These are phyloP conservation scores for Phytophthora multivora DNA, from an alignment of 352 stramenopile species.

Conservation along the genomic window DNA sequence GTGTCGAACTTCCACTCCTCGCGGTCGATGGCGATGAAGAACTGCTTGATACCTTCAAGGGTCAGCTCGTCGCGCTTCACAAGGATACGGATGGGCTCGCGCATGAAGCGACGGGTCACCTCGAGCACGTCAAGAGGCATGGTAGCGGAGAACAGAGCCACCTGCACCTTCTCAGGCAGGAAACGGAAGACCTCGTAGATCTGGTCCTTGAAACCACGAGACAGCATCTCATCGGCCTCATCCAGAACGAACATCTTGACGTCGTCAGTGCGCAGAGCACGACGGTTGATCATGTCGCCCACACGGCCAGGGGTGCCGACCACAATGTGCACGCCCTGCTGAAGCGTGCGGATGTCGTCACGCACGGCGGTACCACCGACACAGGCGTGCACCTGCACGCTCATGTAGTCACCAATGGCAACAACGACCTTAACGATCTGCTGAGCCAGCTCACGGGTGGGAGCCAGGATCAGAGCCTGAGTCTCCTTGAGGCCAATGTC, in stretches of 20 bases:
- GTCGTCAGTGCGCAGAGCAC: conserved; percentile 93
- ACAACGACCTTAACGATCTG: conserved; percentile 99
- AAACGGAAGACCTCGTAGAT: conserved; percentile 99
- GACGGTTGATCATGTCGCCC: conserved; percentile 99
- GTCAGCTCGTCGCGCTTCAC: conserved; percentile 99
- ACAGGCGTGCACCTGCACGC: conserved; percentile 97
- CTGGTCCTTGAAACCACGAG: conserved; percentile 99
- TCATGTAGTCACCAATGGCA: conserved; percentile 96
- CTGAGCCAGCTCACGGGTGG: conserved; percentile 99
- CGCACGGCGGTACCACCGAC: conserved; percentile 98
- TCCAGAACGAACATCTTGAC: conserved; percentile 99
- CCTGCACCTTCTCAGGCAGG: conserved; percentile 97
- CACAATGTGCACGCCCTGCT: conserved; percentile 98
- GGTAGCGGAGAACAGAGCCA: conserved; percentile 99
- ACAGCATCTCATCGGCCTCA: conserved; percentile 99
- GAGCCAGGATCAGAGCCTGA: conserved; percentile 98
- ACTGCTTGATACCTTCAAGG: conserved; percentile 99
- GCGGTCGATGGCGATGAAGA: conserved; percentile 98
- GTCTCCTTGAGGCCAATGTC: conserved; percentile 95
- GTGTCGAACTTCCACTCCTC: conserved; percentile 99
- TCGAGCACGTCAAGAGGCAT: conserved; percentile 99
- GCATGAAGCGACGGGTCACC: conserved; percentile 99
- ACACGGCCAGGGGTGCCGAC: conserved; percentile 99
- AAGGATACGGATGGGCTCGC: conserved; percentile 98
- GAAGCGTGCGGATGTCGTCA: conserved; percentile 98